phyloP scores from a whole-genome alignment of 2,329 filamentous ascomycete genomes.

The Cladobotryum protrusum region DNA sequence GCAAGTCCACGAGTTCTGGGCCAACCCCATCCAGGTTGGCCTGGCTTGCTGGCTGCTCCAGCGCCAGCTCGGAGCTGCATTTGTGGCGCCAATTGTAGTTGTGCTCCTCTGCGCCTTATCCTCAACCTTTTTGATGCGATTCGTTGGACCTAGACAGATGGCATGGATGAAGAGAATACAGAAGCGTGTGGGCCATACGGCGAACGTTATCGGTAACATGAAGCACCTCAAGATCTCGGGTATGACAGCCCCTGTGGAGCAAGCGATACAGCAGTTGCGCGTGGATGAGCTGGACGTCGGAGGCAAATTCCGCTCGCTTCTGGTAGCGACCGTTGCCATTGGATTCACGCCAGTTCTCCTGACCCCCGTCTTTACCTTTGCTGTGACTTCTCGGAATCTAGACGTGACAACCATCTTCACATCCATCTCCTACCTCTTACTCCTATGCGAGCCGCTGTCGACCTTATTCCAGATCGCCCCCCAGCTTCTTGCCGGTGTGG shows the following conservation, averaged over 20 bases:
- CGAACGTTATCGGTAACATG: conserved; percentile 27
- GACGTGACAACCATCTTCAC: conserved; percentile 26
- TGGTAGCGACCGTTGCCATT: conserved; percentile 20
- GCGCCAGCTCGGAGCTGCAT: conserved; percentile 40
- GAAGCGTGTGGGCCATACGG: conserved; percentile 26
- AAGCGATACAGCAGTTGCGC: conserved; percentile 24
- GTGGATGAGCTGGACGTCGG: conserved; percentile 24
- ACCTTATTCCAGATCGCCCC: conserved; percentile 29
- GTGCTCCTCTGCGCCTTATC: conserved; percentile 25
- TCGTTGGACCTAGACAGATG: conserved; percentile 19
- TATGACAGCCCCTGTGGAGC: conserved; percentile 21
- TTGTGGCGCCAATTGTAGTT: conserved; percentile 40
- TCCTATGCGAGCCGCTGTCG: conserved; percentile 28
- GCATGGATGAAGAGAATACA: conserved; percentile 33
- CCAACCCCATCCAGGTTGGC: conserved; percentile 33
- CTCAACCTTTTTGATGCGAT: conserved; percentile 4
- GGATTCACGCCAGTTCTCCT: conserved; percentile 31
- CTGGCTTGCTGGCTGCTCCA: conserved; percentile 43
- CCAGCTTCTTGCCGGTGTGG: conserved; percentile 23
- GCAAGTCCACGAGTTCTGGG: conserved; percentile 37
- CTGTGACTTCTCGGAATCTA: conserved; percentile 20
- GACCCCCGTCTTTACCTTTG: conserved; percentile 28
- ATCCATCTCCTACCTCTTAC: conserved; percentile 27
- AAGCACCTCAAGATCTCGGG: conserved; percentile 29
- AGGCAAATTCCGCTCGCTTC: conserved; percentile 20